These are phyloP conservation scores for Stachybotrys chlorohalonatus DNA, from an alignment of 2,329 filamentous ascomycete species.

Conservation along the genomic window DNA sequence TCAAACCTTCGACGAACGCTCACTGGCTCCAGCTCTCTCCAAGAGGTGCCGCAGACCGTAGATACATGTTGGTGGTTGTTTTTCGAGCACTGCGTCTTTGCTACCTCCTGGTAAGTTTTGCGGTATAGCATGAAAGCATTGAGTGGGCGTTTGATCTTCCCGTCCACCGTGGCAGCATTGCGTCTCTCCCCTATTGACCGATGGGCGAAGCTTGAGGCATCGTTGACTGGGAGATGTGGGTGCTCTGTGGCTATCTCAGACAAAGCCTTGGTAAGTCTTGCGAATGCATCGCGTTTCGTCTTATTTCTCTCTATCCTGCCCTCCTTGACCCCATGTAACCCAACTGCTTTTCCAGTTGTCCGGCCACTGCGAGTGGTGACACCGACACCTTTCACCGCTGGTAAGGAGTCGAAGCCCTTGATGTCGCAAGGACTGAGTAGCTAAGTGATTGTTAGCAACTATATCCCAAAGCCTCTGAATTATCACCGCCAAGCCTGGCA, in stretches of 20 bases:
- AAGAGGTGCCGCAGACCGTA: conserved; percentile 75
- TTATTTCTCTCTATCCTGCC: conserved; percentile 3
- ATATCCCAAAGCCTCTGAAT: not conserved
- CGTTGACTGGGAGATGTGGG: conserved; percentile 53
- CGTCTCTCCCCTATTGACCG: conserved; percentile 57
- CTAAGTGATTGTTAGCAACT: not conserved
- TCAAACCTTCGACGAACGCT: conserved; percentile 68
- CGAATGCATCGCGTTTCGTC: conserved; percentile 24
- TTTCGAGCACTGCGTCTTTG: conserved; percentile 70
- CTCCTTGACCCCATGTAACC: no score
- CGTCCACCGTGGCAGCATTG: conserved; percentile 57
- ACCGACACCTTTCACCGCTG: not conserved
- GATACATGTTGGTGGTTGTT: conserved; percentile 95
- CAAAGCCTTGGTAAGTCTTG: conserved; percentile 56
- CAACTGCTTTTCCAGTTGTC: not conserved
- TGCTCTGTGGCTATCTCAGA: conserved; percentile 61
- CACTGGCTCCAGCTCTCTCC: conserved; percentile 66
- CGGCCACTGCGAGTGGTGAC: not conserved
- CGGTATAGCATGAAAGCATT: conserved; percentile 98
- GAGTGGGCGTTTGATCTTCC: conserved; percentile 85
- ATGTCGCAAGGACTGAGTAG: not conserved
- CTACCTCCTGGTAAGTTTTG: conserved; percentile 80
- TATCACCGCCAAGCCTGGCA: not conserved
- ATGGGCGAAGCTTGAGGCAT: conserved; percentile 76
- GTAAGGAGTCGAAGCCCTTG: not conserved